Evolutionary conservation across 371 early-diverging fungal genomes (phyloP).

Genomic region (Vairimorpha necatrix): DNA sequence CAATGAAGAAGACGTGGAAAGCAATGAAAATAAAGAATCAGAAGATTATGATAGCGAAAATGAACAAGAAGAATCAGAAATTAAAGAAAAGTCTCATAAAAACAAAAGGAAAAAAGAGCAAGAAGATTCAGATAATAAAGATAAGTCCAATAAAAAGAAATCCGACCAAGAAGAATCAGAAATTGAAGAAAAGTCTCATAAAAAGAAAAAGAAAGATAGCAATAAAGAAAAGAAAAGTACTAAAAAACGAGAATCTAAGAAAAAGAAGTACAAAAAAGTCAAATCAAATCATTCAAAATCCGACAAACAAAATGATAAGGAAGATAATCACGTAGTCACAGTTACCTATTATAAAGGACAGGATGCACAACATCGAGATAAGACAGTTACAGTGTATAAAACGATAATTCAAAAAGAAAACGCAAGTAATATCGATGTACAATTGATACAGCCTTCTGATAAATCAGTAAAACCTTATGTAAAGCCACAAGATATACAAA

Average conservation of each 20-base stretch:
- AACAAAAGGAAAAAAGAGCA: not conserved
- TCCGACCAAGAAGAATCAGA: not conserved
- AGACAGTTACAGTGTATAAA: not conserved
- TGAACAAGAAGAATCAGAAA: not conserved
- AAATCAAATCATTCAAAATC: not conserved
- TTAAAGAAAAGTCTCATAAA: no score
- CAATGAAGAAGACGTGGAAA: not conserved
- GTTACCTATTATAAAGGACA: not conserved
- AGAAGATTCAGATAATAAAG: not conserved
- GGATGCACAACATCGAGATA: not conserved
- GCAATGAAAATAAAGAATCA: not conserved
- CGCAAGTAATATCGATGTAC: not conserved
- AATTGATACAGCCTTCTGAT: not conserved
- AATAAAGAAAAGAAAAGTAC: not conserved
- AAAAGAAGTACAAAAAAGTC: not conserved
- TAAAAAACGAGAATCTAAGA: not conserved
- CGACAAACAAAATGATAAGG: not conserved
- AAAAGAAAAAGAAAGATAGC: not conserved
- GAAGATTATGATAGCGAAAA: not conserved
- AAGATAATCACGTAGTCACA: not conserved
- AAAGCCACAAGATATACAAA: not conserved
- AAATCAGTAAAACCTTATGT: not conserved
- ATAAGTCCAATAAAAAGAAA: not conserved
- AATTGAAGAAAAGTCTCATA: not conserved
- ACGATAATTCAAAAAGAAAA: slow-evolving; percentile 18